Evolutionary conservation across 2,329 filamentous ascomycete species (phyloP), one percentile per base, ranked within the genome.

Genomic region (Tolypocladium ovalisporum): DNA sequence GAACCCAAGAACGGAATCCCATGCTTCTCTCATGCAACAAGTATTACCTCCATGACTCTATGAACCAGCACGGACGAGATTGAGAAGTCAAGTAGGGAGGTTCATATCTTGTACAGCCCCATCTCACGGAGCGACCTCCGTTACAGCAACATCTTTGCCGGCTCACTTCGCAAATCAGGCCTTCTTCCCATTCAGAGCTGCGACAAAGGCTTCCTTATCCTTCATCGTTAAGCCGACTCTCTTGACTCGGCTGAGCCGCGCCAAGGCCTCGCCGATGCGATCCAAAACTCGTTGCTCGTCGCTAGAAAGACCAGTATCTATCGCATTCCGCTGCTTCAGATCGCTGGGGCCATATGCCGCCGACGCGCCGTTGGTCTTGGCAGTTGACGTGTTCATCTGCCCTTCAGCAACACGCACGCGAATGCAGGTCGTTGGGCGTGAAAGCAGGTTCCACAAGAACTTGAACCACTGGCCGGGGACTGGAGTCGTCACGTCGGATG

Each of bases 401-500:
- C 82, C 82, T 67, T 93, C 89, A 0, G 91, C 94, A 57, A 99
- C 92, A 54, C 94, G 84, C 15, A 97, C 93, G 29, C 91, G 85
- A 65, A 99, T 93, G 65, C 86, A 91, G 62, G 96, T 94, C 1
- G 89, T 95, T 1, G 91, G 89, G 53, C 87, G 84, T 49, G 88
- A 89, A 37, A 96, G 83, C 10, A 97, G 77, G 56, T 86, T 88
- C 91, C 92, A 99, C 10, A 97, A 68, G 70, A 97, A 97, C 2
- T 75, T 75, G 7, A 81, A 55, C 71, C 89, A 91, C 34, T 80
- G 79, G 15, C 87, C 85, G 0, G 94, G 92, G 0, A 99, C 76
- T 0, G 94, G 93, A 0, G 94, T 97, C 0, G 93, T 96, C 58
- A 97, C 86, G 68, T 97, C 92, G 5, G 87, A 81, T 0, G 93